Evolutionary conservation across 345 rosid genomes (phyloP), one percentile per base, ranked within the genome.

Genomic region (Gossypium herbaceum): DNA sequence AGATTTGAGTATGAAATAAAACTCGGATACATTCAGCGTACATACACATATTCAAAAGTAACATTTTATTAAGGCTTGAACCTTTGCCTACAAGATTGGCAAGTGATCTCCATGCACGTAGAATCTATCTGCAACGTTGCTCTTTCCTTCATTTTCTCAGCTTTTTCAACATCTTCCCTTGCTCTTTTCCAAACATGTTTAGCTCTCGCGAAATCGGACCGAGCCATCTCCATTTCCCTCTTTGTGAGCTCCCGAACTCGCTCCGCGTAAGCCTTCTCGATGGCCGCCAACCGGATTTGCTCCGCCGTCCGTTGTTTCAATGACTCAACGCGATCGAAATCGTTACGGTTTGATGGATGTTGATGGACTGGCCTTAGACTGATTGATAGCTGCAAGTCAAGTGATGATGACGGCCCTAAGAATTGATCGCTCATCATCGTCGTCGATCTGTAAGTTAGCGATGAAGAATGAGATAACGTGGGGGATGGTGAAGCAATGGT

Each of bases 171-270:
- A 17, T 93, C 99, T 52, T 89, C 97, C 76, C 90, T 87, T 0
- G 96, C 97, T 71, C 93, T 86, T 79, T 95, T 88, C 99, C 97
- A 91, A 91, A 92, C 82, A 29, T 79, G 87, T 82, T 91, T 88
- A 6, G 98, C 99, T 58, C 93, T 82, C 0, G 93, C 85, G 19
- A 95, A 93, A 81, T 93, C 98, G 17, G 98, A 87, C 73, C 91
- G 97, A 3, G 99, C 98, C 83, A 93, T 29, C 86, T 91, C 98
- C 92, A 93, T 91, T 86, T 95, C 99, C 83, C 88, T 85, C 81
- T 90, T 81, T 41, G 96, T 91, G 39, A 91, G 88, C 82, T 95
- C 99, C 87, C 96, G 85, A 58, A 95, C 93, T 47, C 98, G 83
- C 85, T 95, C 99, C 0, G 99, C 98, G 43, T 95, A 95, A 15